Percentiles rank a stretch among this genome's conserved stretches.
These are phyloP conservation scores for Eutreptiella sp. DNA, from an alignment of 208 protist genomes.

Conservation along the genomic window DNA sequence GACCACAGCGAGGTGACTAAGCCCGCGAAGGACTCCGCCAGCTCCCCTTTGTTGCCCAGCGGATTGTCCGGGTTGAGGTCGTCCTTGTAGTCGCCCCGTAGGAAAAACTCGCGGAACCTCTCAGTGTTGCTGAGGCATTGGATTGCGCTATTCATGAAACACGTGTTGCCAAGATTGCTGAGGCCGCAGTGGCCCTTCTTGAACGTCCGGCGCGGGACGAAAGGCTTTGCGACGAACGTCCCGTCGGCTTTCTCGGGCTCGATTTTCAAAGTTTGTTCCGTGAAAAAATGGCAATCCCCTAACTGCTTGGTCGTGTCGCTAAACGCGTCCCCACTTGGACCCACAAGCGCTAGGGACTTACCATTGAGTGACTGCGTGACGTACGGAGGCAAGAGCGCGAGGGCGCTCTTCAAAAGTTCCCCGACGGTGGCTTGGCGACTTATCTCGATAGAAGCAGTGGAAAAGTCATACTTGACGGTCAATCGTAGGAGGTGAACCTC, in stretches of 20 bases:
- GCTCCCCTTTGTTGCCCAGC: slow-evolving; percentile 38
- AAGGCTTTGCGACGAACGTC: too few relatives aligned
- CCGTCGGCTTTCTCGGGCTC: too few relatives aligned
- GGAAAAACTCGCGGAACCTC: slow-evolving; percentile 53
- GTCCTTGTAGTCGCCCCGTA: slow-evolving; percentile 32
- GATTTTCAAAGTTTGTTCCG: too few relatives aligned
- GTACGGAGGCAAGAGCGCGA: background rate
- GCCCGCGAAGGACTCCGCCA: slow-evolving; percentile 35
- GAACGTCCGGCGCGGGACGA: too few relatives aligned
- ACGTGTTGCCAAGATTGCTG: slow-evolving; percentile 65
- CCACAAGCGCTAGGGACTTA: background rate
- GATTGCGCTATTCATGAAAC: slow-evolving; percentile 73
- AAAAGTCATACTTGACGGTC: background rate
- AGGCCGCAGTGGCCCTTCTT: slow-evolving; percentile 36
- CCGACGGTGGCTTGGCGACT: background rate
- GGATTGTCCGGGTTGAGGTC: slow-evolving; percentile 49
- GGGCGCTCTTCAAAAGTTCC: background rate
- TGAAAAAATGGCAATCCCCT: too few relatives aligned
- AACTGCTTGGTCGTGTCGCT: too few relatives aligned
- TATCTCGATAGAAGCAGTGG: background rate
- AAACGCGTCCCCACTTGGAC: too few relatives aligned
- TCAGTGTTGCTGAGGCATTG: slow-evolving; percentile 58
- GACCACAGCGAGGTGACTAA: slow-evolving; percentile 46
- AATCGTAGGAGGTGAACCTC: too few relatives aligned
- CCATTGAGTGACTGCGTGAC: background rate